These are phyloP conservation scores for Thraustochytrium striatum DNA, from an alignment of 352 stramenopile genomes.

Conservation along the genomic window DNA sequence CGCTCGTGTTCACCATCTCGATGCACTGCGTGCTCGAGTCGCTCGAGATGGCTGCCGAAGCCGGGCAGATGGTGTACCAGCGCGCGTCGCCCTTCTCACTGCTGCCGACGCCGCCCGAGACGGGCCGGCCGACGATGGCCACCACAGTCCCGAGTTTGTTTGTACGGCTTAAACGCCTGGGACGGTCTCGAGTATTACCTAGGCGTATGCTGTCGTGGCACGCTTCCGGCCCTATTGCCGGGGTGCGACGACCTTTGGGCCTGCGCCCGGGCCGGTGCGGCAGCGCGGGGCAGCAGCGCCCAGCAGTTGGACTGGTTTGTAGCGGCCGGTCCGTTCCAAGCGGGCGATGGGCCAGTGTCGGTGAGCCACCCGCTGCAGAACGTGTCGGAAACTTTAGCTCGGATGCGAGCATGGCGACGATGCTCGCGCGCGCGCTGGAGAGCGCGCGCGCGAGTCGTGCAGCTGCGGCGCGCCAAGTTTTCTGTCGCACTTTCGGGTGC, in stretches of 20 bases:
- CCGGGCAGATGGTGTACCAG: not conserved
- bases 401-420: slow-evolving; percentile 1
- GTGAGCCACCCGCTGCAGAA: not conserved
- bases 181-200: slow-evolving; percentile 22
- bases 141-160: slow-evolving; percentile 1
- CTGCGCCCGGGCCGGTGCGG: not conserved
- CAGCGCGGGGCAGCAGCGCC: not conserved
- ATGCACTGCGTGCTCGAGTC: slow-evolving; percentile 30
- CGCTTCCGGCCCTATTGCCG: not conserved
- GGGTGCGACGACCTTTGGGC: not conserved
- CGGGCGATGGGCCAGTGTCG: not conserved
- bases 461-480: not conserved
- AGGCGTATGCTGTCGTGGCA: not conserved
- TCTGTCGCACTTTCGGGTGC: not conserved
- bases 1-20: slow-evolving; percentile 1
- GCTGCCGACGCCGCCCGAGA: not conserved
- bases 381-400: slow-evolving; percentile 43
- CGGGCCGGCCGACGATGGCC: not conserved
- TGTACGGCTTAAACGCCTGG: not conserved
- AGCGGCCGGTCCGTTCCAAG: not conserved
- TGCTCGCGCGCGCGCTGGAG: not conserved
- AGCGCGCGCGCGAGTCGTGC: not conserved
- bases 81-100: slow-evolving; percentile 7
- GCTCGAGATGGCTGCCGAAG: slow-evolving; percentile 12
- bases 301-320: slow-evolving; percentile 31